Percentiles rank a stretch among this genome's conserved stretches.
These are phyloP conservation scores for Vitis hybrid DNA, from an alignment of 177 flowering plant species.

Conservation along the genomic window DNA sequence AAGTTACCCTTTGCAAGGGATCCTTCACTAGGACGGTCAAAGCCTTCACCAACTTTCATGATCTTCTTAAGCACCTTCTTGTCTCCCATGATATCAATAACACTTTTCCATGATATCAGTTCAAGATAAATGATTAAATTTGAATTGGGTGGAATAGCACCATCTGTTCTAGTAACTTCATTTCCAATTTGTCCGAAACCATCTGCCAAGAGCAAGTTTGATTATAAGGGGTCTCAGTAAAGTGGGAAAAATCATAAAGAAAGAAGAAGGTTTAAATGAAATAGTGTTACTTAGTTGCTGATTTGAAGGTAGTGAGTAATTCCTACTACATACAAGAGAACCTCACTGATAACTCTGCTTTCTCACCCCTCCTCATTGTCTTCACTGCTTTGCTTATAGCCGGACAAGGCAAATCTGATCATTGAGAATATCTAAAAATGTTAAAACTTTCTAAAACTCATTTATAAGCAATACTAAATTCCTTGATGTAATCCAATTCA, in stretches of 20 bases:
- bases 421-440: neutral
- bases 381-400: constrained; percentile 53
- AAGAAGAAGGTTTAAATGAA: too few species aligned
- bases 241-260: neutral
- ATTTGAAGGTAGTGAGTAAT: neutral
- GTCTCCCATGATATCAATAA: constrained; percentile 42
- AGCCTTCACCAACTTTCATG: constrained; percentile 43
- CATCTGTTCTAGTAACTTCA: constrained; percentile 7
- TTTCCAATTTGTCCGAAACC: constrained; percentile 22
- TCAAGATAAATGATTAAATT: constrained; percentile 37
- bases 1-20: constrained; percentile 49
- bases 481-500: neutral
- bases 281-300: too few species aligned
- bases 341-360: constrained; percentile 48
- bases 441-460: neutral
- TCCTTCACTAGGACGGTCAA: constrained; percentile 56
- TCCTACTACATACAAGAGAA: constrained; percentile 41
- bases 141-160: constrained; percentile 19
- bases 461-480: neutral
- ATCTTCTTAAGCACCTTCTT: constrained; percentile 47
- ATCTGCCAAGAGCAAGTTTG: constrained; percentile 27
- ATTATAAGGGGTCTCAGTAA: neutral
- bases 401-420: constrained; percentile 43
- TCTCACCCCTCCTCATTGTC: constrained; percentile 67
- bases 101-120: constrained; percentile 51